phyloP scores from a whole-genome alignment of 1,284 basidiomycete species.

The Tetrapyrgos nigripes region DNA sequence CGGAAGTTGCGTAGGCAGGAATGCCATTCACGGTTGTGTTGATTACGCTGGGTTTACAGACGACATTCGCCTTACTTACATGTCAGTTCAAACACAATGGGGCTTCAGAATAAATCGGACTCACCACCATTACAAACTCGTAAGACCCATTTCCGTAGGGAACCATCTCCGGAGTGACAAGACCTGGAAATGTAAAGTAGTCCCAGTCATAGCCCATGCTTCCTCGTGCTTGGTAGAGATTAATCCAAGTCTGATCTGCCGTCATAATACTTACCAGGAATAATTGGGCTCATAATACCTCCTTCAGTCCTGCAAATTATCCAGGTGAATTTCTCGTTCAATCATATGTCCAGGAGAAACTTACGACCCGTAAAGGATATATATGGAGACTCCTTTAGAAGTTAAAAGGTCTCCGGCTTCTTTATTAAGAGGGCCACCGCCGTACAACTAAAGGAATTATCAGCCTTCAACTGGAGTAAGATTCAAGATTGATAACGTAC shows the following conservation, averaged over 20 bases:
- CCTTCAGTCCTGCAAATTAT: not conserved
- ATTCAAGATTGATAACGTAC: slow-evolving; percentile 9
- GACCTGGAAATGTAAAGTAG: slow-evolving; percentile 25
- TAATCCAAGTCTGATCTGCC: too few relatives aligned
- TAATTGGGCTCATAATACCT: slow-evolving; percentile 4
- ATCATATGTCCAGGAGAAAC: slow-evolving; percentile 5
- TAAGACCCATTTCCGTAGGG: slow-evolving; percentile 22
- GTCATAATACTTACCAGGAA: slow-evolving; percentile 20
- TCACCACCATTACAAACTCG: slow-evolving; percentile 23
- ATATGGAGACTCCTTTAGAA: slow-evolving; percentile 26
- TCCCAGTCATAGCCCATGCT: slow-evolving; percentile 29
- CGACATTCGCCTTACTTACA: slow-evolving; percentile 1
- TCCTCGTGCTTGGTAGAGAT: slow-evolving; percentile 11
- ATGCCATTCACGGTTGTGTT: slow-evolving; percentile 28
- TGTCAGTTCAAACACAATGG: too few relatives aligned
- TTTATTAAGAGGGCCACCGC: slow-evolving; percentile 33
- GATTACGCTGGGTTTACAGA: slow-evolving; percentile 12
- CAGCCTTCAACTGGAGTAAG: not conserved
- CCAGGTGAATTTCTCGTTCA: not conserved
- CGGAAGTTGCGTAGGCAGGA: slow-evolving; percentile 40
- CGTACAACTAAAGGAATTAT: slow-evolving; percentile 27
- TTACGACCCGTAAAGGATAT: slow-evolving; percentile 30
- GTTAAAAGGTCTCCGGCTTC: slow-evolving; percentile 30
- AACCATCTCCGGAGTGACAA: slow-evolving; percentile 16
- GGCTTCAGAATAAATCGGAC: too few relatives aligned